Evolutionary conservation across 495 filamentous ascomycete species (phyloP).

Genomic region (Cryomyces antarcticus): DNA sequence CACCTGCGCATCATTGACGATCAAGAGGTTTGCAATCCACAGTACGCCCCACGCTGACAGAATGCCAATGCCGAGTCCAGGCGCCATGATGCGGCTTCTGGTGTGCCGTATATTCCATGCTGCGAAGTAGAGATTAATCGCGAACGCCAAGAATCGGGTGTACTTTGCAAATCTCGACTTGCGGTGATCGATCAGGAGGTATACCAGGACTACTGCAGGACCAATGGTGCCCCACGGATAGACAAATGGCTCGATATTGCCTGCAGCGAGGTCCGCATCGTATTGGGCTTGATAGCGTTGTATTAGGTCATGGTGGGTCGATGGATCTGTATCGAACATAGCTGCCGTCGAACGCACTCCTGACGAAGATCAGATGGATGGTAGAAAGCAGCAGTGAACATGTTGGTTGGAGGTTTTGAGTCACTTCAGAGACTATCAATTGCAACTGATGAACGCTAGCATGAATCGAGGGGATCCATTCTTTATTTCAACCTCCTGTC

Average conservation of each 20-base stretch:
- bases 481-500: no score
- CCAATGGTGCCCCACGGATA: constrained; percentile 32
- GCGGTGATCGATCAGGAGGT: constrained; percentile 38
- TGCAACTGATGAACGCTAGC: no score
- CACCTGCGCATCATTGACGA: constrained; percentile 43
- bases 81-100: constrained; percentile 34
- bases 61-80: constrained; percentile 49
- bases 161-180: constrained; percentile 25
- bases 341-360: no score
- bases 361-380: no score
- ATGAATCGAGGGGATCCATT: no score
- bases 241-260: constrained; percentile 29
- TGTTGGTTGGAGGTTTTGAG: no score
- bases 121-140: constrained; percentile 25
- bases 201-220: constrained; percentile 29
- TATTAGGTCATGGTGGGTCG: constrained; percentile 7
- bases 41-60: constrained; percentile 43
- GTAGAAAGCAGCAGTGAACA: no score
- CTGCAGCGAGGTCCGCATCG: constrained; percentile 15
- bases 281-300: constrained; percentile 7
- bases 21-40: constrained; percentile 38
- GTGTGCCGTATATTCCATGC: constrained; percentile 22
- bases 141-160: constrained; percentile 33
- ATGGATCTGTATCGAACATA: neutral
- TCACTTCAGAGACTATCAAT: neutral